Conservation (phyloP, 2,329 filamentous ascomycete species). For the Colletotrichum plurivorum region DNA sequence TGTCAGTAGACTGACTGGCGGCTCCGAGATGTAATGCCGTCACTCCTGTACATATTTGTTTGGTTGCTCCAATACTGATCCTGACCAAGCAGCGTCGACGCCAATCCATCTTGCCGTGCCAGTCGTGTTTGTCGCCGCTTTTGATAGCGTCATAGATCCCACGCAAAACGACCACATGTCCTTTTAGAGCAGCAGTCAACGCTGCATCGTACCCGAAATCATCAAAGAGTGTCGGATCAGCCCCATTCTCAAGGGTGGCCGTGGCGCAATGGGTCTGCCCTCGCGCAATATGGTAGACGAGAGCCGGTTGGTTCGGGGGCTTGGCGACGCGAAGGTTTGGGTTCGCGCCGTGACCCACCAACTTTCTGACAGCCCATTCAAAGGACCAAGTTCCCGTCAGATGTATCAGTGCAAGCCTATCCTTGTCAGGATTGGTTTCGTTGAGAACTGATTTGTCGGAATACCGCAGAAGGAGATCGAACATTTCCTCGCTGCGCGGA, state of each 20-base stretch:
- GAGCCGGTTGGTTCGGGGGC: neutral
- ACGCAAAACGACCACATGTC: neutral
- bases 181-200: neutral
- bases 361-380: neutral
- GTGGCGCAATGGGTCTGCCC: neutral
- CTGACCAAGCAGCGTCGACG: too few species aligned
- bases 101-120: neutral
- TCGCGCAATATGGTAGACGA: neutral
- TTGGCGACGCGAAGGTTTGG: neutral
- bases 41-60: neutral
- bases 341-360: neutral
- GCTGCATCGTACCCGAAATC: neutral
- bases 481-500: neutral
- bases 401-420: neutral
- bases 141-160: neutral
- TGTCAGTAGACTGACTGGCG: rapidly evolving
- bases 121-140: neutral
- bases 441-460: neutral
- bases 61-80: rapidly evolving
- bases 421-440: neutral
- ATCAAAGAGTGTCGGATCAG: neutral
- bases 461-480: neutral
- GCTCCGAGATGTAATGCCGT: neutral
- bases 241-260: neutral
- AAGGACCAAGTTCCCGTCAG: rapidly evolving